Evolutionary conservation across 1,284 basidiomycete species (phyloP).

Genomic region (Cutaneotrichosporon dermatis): DNA sequence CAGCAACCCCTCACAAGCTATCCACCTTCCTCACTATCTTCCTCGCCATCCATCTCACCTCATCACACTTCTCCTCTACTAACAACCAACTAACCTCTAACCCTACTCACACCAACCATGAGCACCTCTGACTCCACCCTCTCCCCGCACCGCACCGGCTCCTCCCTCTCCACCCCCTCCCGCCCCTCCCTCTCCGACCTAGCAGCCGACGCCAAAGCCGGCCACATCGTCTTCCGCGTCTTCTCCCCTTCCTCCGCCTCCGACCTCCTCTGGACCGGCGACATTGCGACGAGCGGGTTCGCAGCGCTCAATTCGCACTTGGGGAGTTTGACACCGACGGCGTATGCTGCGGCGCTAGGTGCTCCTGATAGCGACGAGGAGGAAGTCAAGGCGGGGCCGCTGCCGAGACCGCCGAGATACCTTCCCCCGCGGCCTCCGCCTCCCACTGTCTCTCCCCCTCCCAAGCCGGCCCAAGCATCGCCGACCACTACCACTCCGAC

Average conservation of each 20-base stretch:
- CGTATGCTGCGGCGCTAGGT: background rate
- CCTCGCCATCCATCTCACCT: background rate
- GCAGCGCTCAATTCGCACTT: constrained; percentile 15
- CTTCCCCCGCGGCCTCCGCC: too few relatives aligned
- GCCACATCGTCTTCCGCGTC: constrained; percentile 18
- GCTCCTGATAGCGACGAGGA: too few relatives aligned
- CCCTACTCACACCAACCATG: background rate
- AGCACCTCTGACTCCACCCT: background rate
- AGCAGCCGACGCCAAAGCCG: background rate
- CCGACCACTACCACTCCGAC: background rate
- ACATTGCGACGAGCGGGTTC: constrained; percentile 17
- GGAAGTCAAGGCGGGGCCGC: background rate
- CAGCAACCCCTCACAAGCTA: background rate
- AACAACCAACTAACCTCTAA: background rate
- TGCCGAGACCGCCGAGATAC: background rate
- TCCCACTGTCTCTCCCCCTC: too few relatives aligned
- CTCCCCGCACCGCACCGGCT: background rate
- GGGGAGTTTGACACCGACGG: background rate
- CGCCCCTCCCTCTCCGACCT: background rate
- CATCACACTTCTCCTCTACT: background rate
- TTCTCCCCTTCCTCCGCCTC: constrained; percentile 15
- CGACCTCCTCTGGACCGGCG: constrained; percentile 25
- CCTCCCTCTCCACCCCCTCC: background rate
- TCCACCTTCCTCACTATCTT: background rate
- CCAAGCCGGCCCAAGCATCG: background rate